A percentile compares a stretch with the other conserved stretches of the same genome.
Conservation (phyloP, 2,329 filamentous ascomycete species). For the Pseudogymnoascus sp. region DNA sequence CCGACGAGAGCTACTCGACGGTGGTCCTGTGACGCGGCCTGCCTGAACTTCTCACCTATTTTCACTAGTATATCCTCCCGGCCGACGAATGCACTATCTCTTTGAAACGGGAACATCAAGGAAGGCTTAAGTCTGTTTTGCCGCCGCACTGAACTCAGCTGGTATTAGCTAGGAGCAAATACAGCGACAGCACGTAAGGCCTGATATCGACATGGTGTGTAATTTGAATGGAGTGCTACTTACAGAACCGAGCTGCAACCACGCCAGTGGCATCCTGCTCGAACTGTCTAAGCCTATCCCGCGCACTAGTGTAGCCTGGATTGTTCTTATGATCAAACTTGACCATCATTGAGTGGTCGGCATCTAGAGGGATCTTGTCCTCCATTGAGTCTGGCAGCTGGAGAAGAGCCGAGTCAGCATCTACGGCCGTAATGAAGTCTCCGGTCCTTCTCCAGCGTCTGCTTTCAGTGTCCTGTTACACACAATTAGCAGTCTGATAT, state of each 20-base stretch:
- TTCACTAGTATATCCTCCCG: constrained; percentile 10
- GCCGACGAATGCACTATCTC: constrained; percentile 15
- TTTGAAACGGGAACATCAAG: constrained; percentile 14
- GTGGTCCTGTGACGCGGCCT: constrained; percentile 8
- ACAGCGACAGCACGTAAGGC: neutral
- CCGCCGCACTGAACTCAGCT: neutral
- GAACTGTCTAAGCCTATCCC: constrained; percentile 13
- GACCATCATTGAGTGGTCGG: constrained; percentile 24
- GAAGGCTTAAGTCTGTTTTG: neutral
- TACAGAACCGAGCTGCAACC: constrained; percentile 12
- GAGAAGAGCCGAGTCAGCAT: constrained; percentile 17
- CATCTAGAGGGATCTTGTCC: constrained; percentile 18
- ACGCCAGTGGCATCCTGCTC: constrained; percentile 11
- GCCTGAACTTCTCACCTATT: neutral
- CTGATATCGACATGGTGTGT: no score
- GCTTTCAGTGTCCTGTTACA: constrained; percentile 7
- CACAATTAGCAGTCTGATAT: neutral
- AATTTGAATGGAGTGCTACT: constrained; percentile 1
- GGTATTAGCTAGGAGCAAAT: neutral
- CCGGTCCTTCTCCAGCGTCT: constrained; percentile 9
- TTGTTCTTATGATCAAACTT: constrained; percentile 20
- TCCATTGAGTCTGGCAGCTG: constrained; percentile 21
- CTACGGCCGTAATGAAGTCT: constrained; percentile 13
- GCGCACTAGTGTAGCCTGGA: constrained; percentile 12
- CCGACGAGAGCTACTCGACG: constrained; percentile 15